Base-by-base conservation (phyloP, 164 flowering plant species). In the Aristolochia fimbriata region DNA sequence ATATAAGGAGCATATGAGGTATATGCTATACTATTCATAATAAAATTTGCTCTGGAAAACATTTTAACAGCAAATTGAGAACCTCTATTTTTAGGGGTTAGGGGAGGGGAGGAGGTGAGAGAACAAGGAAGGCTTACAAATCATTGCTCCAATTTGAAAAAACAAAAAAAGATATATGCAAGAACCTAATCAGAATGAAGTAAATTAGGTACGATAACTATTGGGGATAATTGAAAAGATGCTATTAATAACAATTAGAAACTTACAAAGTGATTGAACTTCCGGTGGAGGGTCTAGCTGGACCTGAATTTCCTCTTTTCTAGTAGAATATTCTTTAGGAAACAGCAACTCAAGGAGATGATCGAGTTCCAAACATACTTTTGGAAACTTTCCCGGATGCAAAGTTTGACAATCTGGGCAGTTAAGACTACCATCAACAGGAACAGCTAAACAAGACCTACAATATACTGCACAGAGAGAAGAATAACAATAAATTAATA, bases 331-430 rank as follows among this genome's bases (percentile, higher is more conserved):
- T 65, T 81, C 84, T 30, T 66, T 20, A n/a, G 87, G 73, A 52
- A 88, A 88, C 41, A 66, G 73, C 59, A 76, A 74, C 71, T 81
- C 78, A 74, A 91, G 68, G 64, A 91, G 84, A 52, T 83, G 70
- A 73, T 83, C 80, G 20, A 91, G 69, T 68, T 62, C 83, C 74
- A 85, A 75, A 73, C 91, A 91, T 21, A 88, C 89, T 70, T 82
- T 91, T 37, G 88, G 92, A 37, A 68, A 55, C 22, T 74, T 84
- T 30, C 68, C 68, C 43, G 96, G 98, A 67, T 85, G 86, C 19
- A 37, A 47, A 65, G 64, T 57, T 58, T 77, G 72, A 72, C 98
- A 91, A 59, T 72, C 76, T 69, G 72, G 75, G 60, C 98, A 91
- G 41, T 24, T 80, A 53, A 79, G 62, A 58, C 27, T 59, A 65